These are phyloP conservation scores for Tetradesmus lagerheimii DNA, from an alignment of 139 green algal genomes.

Conservation along the genomic window DNA sequence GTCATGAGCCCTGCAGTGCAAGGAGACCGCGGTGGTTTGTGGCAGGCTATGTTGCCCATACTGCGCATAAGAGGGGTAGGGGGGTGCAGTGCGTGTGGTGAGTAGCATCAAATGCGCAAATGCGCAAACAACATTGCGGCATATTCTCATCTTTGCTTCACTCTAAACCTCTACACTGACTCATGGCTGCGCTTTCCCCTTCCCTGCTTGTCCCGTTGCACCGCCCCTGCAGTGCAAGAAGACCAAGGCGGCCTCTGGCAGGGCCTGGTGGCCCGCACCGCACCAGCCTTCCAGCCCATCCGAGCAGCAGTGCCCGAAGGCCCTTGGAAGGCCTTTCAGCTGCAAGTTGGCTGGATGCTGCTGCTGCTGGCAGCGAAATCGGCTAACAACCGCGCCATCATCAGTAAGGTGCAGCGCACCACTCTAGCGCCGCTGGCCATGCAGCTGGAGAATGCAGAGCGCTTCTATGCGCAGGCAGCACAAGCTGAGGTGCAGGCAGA, in stretches of 20 bases:
- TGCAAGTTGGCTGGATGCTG: constrained; percentile 64
- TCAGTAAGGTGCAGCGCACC: constrained; percentile 54
- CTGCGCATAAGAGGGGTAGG: too few relatives aligned
- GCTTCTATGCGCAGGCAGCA: constrained; percentile 17
- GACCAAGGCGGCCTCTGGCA: constrained; percentile 41
- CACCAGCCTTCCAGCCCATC: constrained; percentile 48
- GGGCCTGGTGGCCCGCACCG: constrained; percentile 36
- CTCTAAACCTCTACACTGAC: too few relatives aligned
- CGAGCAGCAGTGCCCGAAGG: constrained; percentile 3
- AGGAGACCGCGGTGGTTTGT: background rate
- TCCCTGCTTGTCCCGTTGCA: too few relatives aligned
- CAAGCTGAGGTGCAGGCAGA: background rate
- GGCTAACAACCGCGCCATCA: constrained; percentile 48
- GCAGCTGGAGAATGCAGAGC: constrained; percentile 67
- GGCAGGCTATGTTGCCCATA: background rate
- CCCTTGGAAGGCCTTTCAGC: constrained; percentile 53
- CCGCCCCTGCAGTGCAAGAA: constrained; percentile 33
- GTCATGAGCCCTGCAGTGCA: too few relatives aligned
- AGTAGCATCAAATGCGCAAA: too few relatives aligned
- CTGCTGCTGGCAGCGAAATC: constrained; percentile 55
- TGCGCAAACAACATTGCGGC: too few relatives aligned
- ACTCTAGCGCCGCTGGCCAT: constrained; percentile 53
- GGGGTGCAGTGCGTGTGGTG: too few relatives aligned
- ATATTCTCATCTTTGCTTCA: too few relatives aligned
- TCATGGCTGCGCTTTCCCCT: background rate